Conservation (phyloP, 192 early-diverging fungal genomes). For the Paraglomus occultum region DNA sequence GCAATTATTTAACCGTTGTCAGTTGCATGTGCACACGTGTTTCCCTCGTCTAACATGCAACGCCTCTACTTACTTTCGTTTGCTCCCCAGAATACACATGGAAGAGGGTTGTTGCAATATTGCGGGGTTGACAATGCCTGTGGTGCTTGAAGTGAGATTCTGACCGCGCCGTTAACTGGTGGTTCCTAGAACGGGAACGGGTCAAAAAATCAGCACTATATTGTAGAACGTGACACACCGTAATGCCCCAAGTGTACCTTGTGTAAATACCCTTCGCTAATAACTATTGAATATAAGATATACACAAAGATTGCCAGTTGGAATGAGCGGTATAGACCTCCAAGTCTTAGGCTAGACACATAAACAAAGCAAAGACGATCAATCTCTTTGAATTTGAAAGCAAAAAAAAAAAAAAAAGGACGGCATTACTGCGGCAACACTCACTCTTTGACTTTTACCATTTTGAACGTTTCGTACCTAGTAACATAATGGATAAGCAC, state of each 20-base stretch:
- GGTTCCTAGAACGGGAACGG: slow-evolving; percentile 26
- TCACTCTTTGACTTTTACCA: too few relatives aligned
- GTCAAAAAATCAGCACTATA: too few relatives aligned
- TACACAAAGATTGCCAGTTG: neutral
- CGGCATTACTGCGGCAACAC: too few relatives aligned
- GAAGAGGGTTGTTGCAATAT: slow-evolving; percentile 5
- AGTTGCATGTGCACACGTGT: too few relatives aligned
- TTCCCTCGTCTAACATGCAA: too few relatives aligned
- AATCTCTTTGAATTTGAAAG: too few relatives aligned
- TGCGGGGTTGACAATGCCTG: neutral
- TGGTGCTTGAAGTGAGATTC: slow-evolving; percentile 24
- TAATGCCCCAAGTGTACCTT: neutral
- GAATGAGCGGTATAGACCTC: slow-evolving; percentile 1
- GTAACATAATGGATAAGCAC: too few relatives aligned
- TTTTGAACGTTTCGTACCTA: too few relatives aligned
- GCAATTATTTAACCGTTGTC: too few relatives aligned
- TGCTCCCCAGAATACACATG: slow-evolving; percentile 22
- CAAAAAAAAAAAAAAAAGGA: too few relatives aligned
- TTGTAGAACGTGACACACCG: too few relatives aligned
- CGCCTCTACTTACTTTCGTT: slow-evolving; percentile 20
- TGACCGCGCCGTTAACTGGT: slow-evolving; percentile 19
- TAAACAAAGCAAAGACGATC: neutral
- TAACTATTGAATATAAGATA: neutral
- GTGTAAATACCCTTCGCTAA: slow-evolving; percentile 14
- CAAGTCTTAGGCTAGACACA: slow-evolving; percentile 3